Conservation (phyloP, 768 basidiomycete species). For the Pleurotus djamor region DNA sequence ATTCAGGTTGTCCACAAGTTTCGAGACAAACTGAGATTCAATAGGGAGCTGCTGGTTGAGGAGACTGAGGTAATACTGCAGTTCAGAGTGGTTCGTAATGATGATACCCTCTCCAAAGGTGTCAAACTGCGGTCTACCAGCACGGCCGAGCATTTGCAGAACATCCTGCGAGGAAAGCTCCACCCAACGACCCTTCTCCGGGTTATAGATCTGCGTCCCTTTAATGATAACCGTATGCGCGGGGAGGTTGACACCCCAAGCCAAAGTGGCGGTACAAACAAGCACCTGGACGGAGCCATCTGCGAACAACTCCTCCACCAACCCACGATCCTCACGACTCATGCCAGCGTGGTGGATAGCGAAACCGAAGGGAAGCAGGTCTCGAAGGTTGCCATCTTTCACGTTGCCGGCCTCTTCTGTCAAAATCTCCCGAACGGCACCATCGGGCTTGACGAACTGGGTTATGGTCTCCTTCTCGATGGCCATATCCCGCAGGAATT, state of each 20-base stretch:
- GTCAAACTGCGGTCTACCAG: slow-evolving; percentile 96
- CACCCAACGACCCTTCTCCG: slow-evolving; percentile 97
- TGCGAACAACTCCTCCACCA: slow-evolving; percentile 93
- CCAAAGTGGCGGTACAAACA: slow-evolving; percentile 96
- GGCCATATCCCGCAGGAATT: slow-evolving; percentile 91
- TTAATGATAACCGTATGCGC: slow-evolving; percentile 99
- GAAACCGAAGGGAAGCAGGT: slow-evolving; percentile 94
- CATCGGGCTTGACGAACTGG: slow-evolving; percentile 93
- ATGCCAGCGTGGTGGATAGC: slow-evolving; percentile 99
- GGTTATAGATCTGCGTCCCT: slow-evolving; percentile 99
- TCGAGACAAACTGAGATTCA: slow-evolving; percentile 91
- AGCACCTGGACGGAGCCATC: slow-evolving; percentile 92
- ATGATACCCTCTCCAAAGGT: slow-evolving; percentile 98
- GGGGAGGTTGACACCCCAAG: slow-evolving; percentile 99
- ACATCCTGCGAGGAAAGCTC: slow-evolving; percentile 96
- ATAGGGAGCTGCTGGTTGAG: slow-evolving; percentile 98
- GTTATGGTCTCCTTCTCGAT: slow-evolving; percentile 97
- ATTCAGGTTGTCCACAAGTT: slow-evolving; percentile 93
- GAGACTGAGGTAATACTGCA: slow-evolving; percentile 95
- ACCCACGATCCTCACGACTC: slow-evolving; percentile 84
- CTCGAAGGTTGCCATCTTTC: slow-evolving; percentile 80
- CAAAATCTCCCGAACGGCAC: slow-evolving; percentile 88
- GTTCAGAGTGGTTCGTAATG: slow-evolving; percentile 95
- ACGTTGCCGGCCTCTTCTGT: slow-evolving; percentile 81
- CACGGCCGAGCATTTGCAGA: slow-evolving; percentile 97